Conservation (phyloP, 768 basidiomycete species). For the Russula sp. region DNA sequence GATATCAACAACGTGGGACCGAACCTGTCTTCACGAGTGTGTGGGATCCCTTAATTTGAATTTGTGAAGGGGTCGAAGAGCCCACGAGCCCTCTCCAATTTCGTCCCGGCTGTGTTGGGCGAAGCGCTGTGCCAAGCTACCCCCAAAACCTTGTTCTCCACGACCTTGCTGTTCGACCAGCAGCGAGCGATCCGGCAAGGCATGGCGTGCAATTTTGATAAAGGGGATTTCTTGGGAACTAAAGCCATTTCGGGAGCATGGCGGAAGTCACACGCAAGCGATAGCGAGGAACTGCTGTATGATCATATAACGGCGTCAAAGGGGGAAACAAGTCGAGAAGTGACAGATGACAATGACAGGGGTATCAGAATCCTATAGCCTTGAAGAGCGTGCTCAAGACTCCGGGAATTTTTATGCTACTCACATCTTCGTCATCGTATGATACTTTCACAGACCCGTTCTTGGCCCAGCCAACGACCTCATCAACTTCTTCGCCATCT, state of each 20-base stretch:
- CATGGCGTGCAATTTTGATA: neutral
- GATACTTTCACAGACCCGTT: constrained; percentile 16
- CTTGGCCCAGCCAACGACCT: constrained; percentile 6
- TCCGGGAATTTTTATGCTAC: neutral
- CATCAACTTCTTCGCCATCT: constrained; percentile 20
- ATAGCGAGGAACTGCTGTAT: neutral
- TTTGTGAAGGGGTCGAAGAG: neutral
- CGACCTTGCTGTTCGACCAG: neutral
- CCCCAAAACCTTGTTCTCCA: neutral
- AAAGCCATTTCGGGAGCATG: neutral
- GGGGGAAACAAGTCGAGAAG: neutral
- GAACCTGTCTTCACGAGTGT: neutral
- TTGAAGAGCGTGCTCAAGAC: constrained; percentile 9
- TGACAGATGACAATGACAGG: neutral
- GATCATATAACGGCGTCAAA: neutral
- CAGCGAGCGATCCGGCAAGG: no score
- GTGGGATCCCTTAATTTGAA: neutral
- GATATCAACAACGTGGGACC: neutral
- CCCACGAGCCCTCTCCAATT: neutral
- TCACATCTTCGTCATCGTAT: constrained; percentile 13
- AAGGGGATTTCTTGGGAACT: neutral
- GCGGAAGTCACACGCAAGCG: neutral
- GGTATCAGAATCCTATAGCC: constrained; percentile 10
- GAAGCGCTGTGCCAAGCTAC: neutral
- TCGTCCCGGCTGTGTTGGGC: neutral